Conservation (phyloP, 2,329 filamentous ascomycete species). For the Didymella segeticola region DNA sequence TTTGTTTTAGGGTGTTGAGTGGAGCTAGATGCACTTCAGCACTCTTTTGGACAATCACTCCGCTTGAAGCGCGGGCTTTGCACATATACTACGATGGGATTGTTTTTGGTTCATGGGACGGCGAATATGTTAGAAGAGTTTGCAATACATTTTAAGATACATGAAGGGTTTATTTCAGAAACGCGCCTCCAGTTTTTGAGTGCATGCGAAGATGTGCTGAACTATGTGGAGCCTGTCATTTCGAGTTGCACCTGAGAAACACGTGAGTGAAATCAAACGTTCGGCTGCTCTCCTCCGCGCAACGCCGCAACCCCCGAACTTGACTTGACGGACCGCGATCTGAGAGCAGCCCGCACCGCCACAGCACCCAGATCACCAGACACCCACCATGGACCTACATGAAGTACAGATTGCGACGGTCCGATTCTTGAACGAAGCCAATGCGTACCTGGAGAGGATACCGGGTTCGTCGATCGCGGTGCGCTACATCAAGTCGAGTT, state of each 20-base stretch:
- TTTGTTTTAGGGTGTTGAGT: slow-evolving; percentile 39
- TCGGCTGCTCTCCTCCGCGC: slow-evolving; percentile 26
- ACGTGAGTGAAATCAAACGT: slow-evolving; percentile 23
- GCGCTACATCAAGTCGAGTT: slow-evolving; percentile 95
- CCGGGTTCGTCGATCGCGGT: slow-evolving; percentile 93
- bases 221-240: not conserved
- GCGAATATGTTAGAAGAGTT: slow-evolving; percentile 50
- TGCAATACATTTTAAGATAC: slow-evolving; percentile 44
- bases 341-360: slow-evolving; percentile 7
- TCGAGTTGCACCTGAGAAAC: not conserved
- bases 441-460: slow-evolving; percentile 81
- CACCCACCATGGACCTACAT: slow-evolving; percentile 61
- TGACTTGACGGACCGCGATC: not conserved
- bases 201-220: not conserved
- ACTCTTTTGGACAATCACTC: slow-evolving; percentile 34
- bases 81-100: slow-evolving; percentile 48
- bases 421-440: slow-evolving; percentile 62
- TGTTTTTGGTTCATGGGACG: slow-evolving; percentile 38
- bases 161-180: slow-evolving; percentile 28
- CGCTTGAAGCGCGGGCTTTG: slow-evolving; percentile 34
- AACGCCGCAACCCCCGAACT: slow-evolving; percentile 33
- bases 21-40: slow-evolving; percentile 34
- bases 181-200: not conserved
- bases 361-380: not conserved
- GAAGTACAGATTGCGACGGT: slow-evolving; percentile 62